Evolutionary conservation across 225 moss, liverwort and hornwort species (phyloP).

Genomic region (Thuidium tamariscinum): DNA sequence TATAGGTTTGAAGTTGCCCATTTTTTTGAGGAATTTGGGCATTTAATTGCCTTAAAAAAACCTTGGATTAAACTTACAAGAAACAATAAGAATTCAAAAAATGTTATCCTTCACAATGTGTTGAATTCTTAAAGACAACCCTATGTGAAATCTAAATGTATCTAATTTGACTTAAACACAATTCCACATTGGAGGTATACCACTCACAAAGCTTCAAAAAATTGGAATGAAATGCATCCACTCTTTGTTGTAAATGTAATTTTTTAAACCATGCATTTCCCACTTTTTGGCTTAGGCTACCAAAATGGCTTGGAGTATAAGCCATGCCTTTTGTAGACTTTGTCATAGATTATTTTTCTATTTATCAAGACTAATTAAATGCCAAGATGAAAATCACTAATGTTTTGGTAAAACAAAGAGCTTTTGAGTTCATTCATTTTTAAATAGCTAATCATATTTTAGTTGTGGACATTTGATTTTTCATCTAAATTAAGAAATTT

Average conservation of each 20-base stretch:
- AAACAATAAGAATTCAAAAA: not conserved
- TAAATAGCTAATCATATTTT: no score
- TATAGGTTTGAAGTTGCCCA: no score
- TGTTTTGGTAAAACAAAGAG: not conserved
- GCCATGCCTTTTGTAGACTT: not conserved
- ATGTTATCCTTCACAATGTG: not conserved
- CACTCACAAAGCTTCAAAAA: not conserved
- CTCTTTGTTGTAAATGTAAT: not conserved
- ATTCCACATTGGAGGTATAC: not conserved
- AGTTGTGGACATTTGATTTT: not conserved
- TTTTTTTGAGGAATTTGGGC: no score
- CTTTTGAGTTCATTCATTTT: not conserved
- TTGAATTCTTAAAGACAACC: not conserved
- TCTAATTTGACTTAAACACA: not conserved
- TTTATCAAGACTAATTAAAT: not conserved
- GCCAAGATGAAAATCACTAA: not conserved
- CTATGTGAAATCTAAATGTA: not conserved
- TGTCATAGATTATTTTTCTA: not conserved
- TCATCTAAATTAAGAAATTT: not conserved
- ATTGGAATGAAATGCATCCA: no score
- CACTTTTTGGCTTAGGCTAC: not conserved
- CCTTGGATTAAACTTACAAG: no score
- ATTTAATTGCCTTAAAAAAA: no score
- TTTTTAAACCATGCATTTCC: not conserved
- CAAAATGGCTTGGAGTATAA: not conserved